Percentiles rank a stretch among this genome's conserved stretches.
Evolutionary conservation across 1,284 basidiomycete genomes (phyloP).

Genomic region (Tausonia pullulans): DNA sequence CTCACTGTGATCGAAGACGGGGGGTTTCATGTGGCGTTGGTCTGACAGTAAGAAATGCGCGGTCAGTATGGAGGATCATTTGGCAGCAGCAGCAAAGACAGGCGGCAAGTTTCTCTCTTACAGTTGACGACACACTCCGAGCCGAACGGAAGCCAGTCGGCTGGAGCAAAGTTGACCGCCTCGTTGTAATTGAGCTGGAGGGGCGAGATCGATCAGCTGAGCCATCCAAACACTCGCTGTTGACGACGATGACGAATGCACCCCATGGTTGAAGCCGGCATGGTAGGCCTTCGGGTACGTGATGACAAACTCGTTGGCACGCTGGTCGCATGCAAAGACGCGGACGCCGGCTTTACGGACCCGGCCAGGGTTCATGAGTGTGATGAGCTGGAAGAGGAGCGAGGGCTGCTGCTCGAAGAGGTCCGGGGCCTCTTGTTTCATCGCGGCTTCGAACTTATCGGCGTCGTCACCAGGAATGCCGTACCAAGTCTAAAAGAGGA

Average conservation of each 20-base stretch:
- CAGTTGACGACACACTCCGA: conserved; percentile 74
- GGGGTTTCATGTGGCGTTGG: conserved; percentile 76
- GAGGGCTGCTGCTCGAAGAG: conserved; percentile 98
- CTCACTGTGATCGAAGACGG: conserved; percentile 98
- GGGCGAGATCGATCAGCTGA: neutral
- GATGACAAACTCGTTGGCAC: conserved; percentile 94
- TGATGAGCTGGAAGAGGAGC: conserved; percentile 86
- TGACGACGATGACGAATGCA: conserved; percentile 36
- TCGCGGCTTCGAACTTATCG: conserved; percentile 91
- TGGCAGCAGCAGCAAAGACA: neutral
- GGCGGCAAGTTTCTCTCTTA: neutral
- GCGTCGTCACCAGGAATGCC: conserved; percentile 90
- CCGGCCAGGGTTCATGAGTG: conserved; percentile 90
- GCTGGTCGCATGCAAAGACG: conserved; percentile 88
- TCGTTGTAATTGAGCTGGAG: conserved; percentile 17
- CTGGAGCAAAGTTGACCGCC: conserved; percentile 96
- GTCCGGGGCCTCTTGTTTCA: conserved; percentile 89
- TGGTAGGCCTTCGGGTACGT: conserved; percentile 99
- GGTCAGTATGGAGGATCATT: too few species aligned
- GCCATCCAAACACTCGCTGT: neutral
- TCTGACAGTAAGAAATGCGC: conserved; percentile 32
- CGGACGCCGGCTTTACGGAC: conserved; percentile 81
- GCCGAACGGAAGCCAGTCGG: conserved; percentile 85
- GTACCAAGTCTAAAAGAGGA: conserved; percentile 65
- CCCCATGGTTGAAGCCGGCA: conserved; percentile 95